Percentiles rank a stretch among this genome's conserved stretches.
Conservation (phyloP, 1,284 basidiomycete species). For the Tilletia setariae region DNA sequence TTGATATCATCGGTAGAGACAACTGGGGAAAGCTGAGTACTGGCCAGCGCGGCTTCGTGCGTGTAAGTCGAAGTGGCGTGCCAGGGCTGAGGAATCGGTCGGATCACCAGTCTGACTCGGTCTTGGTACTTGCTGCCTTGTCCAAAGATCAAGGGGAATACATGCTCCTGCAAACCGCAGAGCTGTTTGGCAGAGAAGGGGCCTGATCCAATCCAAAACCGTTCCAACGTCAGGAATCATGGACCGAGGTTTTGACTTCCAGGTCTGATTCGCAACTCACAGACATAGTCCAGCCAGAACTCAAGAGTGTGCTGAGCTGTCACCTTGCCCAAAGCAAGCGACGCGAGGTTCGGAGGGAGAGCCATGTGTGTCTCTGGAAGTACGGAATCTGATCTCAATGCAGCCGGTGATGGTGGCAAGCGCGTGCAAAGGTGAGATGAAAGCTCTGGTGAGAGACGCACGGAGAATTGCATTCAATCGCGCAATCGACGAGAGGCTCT, state of each 20-base stretch:
- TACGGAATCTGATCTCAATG: too few relatives aligned
- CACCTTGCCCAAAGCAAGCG: conserved; percentile 68
- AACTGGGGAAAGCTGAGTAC: conserved; percentile 60
- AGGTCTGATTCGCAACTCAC: background rate
- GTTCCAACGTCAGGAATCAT: conserved; percentile 58
- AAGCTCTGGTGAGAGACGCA: too few relatives aligned
- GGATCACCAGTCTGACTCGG: conserved; percentile 73
- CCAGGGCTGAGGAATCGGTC: conserved; percentile 72
- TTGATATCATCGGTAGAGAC: conserved; percentile 21
- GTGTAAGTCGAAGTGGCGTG: conserved; percentile 64
- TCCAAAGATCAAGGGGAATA: conserved; percentile 51
- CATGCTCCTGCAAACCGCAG: conserved; percentile 53
- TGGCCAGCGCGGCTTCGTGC: conserved; percentile 76
- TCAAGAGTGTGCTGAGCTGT: conserved; percentile 78
- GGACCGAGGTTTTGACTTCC: too few relatives aligned
- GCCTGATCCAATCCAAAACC: conserved; percentile 62
- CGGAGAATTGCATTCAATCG: too few relatives aligned
- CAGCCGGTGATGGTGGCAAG: too few relatives aligned
- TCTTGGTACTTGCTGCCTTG: conserved; percentile 61
- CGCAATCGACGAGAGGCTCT: too few relatives aligned
- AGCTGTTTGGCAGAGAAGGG: conserved; percentile 64
- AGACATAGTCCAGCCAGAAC: conserved; percentile 61
- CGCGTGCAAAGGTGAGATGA: too few relatives aligned
- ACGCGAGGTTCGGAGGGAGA: conserved; percentile 71
- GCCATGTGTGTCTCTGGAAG: conserved; percentile 65